Base-by-base conservation (phyloP, 2,329 filamentous ascomycete genomes). In the Aureobasidium sp. region DNA sequence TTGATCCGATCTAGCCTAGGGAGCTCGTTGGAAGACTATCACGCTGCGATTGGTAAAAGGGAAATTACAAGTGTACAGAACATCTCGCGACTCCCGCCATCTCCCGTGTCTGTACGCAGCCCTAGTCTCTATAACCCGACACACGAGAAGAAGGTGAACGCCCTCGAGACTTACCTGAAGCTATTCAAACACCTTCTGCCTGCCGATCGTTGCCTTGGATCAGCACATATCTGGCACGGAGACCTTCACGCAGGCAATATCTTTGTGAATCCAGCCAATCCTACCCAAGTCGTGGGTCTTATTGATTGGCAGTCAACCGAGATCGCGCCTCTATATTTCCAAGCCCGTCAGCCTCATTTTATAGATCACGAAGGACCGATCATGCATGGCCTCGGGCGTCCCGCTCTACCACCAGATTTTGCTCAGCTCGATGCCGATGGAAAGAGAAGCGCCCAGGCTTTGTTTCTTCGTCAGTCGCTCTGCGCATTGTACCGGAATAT, bases 211-310 rank as follows among this genome's bases (percentile, higher is more conserved):
- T n/a, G 7, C 45, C 25, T 47, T 15, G 45, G 23, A 31, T 27
- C 10, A 47, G 23, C 45, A 47, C 45, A 31, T 31, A 25, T 71
- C 19, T 72, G 69, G 74, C 73, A 77, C 57, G 62, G 61, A 37
- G 74, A 77, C 53, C 64, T 77, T 21, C 74, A 77, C 53, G 59
- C 60, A 19, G 73, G 69, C 9, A 77, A 71, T 47, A 73, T 74
- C 55, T 72, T 73, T 51, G 71, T 74, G 3, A 63, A 73, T 58
- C 57, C 66, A 4, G 47, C 59, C 1, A 46, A 73, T n/a, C 71
- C 68, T 13, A 71, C 71, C 9, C 60, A 67, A 62, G 62, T 74
- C 47, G 64, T 67, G 0, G 59, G 62, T n/a, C 63, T 74, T 31
- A 71, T 74, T 51, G 72, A 74, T 55, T 74, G 71, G 72, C 71